Evolutionary conservation across 768 basidiomycete genomes (phyloP), one percentile per base, ranked within the genome.

Genomic region (Tylopilus subfusipes): DNA sequence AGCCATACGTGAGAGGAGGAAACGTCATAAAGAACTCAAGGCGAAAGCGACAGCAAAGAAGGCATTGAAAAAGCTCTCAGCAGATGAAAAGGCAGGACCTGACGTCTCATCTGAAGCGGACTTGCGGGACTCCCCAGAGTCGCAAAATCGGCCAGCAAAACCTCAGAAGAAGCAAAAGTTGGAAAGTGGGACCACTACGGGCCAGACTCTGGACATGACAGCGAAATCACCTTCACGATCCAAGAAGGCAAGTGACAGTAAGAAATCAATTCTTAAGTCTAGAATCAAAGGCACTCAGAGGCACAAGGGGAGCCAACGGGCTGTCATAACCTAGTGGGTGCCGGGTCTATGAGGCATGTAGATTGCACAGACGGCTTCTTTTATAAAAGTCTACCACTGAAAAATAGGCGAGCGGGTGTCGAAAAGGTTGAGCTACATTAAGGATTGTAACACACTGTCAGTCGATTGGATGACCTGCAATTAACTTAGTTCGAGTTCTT

Each of bases 391-490:
- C 40, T 53, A 53, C 21, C 4, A 12, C 34, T 42, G 42, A 53
- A 53, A 52, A 50, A 50, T 9, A 22, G 25, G 16, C 24, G 11
- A 39, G 48, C 42, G 34, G 36, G 30, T 36, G 7, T 42, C 39
- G 9, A 45, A 33, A 13, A 42, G 5, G 36, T n/a, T 33, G 33
- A 47, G 52, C 55, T 71, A 85, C 56, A 77, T 74, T 50, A 88
- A 71, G 25, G 80, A 80, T 67, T 79, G 82, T 53, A 90, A 64
- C 19, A 85, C 83, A 44, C 75, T 73, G 59, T 89, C 82, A 3
- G 88, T 86, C 75, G 75, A 75, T 62, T 77, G 71, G 50, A 91
- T 79, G 38, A 92, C 83, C 88, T 91, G 55, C 31, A 58, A 42
- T 34, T 7, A 33, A 40, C 31, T 52, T 55, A 21, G 33, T 53